Base-by-base conservation (phyloP, 441 rosid species). In the Metrosideros polymorpha region DNA sequence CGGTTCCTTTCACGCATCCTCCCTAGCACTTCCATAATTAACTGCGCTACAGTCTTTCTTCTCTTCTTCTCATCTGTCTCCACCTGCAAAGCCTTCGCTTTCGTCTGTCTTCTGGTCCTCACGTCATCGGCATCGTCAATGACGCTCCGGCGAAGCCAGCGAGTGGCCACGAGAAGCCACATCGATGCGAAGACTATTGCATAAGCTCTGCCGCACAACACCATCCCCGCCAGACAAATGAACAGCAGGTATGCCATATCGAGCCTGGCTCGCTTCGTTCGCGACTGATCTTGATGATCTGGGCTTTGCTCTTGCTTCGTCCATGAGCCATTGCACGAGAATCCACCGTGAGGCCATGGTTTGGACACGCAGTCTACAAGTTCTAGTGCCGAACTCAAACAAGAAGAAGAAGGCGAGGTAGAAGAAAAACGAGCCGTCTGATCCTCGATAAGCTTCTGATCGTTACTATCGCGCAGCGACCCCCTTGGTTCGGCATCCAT, bases 131-230 rank as follows among this genome's bases (percentile, higher is more conserved):
- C 59, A 66, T 19, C 9, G 45, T 35, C 7, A 10, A 22, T 35
- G 45, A 25, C 27, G 8, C 45, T 9, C 24, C 61, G 22, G 43
- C 61, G 55, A 29, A 14, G 86, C 57, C 55, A 85, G 50, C 82
- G 85, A 54, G 88, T 90, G 32, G 88, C 13, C 76, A 85, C 86
- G 84, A 84, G 92, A 12, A 92, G 76, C 86, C 89, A 91, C 47
- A 88, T 56, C 18, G 91, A 89, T n/a, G 93, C 90, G 32, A 91
- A 87, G 29, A 91, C 47, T 86, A 94, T 89, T n/a, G 93, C 96
- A 47, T 82, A 89, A 7, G 90, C 22, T 84, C 88, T 92, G 4
- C 96, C 94, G 84, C 92, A 91, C 13, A 91, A 49, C 9, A 91
- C 82, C 13, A 91, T 92, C 86, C 89, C 82, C 10, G 85, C 53